phyloP scores from a whole-genome alignment of 1,139 yeast genomes.

The Protomyces pachydermus region DNA sequence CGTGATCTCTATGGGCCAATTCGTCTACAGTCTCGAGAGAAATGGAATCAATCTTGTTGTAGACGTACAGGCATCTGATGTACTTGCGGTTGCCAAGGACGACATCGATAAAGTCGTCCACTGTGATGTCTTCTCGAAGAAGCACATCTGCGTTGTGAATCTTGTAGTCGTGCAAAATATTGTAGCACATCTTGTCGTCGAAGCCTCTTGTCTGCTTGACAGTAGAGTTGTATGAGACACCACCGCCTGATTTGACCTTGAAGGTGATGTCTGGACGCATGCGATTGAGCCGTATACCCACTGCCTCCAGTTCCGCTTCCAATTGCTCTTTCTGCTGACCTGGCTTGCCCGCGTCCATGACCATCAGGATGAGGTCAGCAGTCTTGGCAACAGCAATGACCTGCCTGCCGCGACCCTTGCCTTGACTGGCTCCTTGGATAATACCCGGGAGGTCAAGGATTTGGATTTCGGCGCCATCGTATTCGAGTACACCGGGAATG shows the following conservation, averaged over 20 bases:
- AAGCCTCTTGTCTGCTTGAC: constrained; percentile 70
- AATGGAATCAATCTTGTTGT: constrained; percentile 92
- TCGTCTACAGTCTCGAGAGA: constrained; percentile 91
- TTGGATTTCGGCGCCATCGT: constrained; percentile 95
- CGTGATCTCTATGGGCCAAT: constrained; percentile 83
- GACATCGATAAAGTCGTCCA: constrained; percentile 90
- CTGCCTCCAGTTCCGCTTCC: constrained; percentile 85
- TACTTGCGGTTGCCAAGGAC: constrained; percentile 81
- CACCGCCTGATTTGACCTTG: constrained; percentile 81
- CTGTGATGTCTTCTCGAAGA: constrained; percentile 81
- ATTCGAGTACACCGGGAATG: constrained; percentile 69
- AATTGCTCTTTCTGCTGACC: constrained; percentile 79
- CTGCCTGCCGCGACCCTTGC: constrained; percentile 96
- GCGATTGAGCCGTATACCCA: constrained; percentile 85
- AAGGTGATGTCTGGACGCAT: constrained; percentile 74
- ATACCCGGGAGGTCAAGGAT: constrained; percentile 96
- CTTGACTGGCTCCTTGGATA: constrained; percentile 93
- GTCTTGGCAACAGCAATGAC: constrained; percentile 90
- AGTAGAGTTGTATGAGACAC: constrained; percentile 74
- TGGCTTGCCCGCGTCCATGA: constrained; percentile 90
- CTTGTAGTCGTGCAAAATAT: constrained; percentile 35
- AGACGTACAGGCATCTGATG: constrained; percentile 85
- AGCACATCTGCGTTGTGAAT: constrained; percentile 91
- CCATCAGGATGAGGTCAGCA: constrained; percentile 87
- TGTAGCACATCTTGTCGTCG: constrained; percentile 58